A percentile compares a stretch with the other conserved stretches of the same genome.
Evolutionary conservation across 192 early-diverging fungal species (phyloP).

Genomic region (Podochytrium sp.): DNA sequence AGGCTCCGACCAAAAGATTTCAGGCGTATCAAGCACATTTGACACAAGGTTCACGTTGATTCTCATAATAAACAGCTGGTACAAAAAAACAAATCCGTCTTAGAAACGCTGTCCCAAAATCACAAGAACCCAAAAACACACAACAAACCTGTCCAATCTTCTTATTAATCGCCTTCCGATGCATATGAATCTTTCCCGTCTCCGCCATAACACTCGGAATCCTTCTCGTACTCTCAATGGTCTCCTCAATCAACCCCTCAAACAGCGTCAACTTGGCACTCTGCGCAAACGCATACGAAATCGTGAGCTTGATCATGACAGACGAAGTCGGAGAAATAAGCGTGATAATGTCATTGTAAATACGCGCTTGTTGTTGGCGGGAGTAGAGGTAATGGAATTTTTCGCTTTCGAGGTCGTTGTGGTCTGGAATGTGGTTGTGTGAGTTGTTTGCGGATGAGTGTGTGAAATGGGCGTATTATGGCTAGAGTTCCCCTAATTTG

Average conservation of each 20-base stretch:
- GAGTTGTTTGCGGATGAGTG: too few species aligned
- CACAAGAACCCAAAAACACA: background rate
- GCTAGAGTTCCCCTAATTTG: too few species aligned
- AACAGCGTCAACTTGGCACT: slow-evolving; percentile 93
- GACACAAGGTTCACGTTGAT: slow-evolving; percentile 88
- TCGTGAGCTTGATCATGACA: slow-evolving; percentile 89
- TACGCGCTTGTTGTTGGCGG: slow-evolving; percentile 63
- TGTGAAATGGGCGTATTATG: too few species aligned
- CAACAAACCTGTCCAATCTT: slow-evolving; percentile 82
- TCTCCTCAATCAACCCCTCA: slow-evolving; percentile 91
- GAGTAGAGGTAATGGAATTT: slow-evolving; percentile 85
- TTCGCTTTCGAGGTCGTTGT: slow-evolving; percentile 66
- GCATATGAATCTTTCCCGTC: slow-evolving; percentile 80
- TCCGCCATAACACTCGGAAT: slow-evolving; percentile 93
- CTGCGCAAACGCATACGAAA: slow-evolving; percentile 96
- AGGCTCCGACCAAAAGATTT: slow-evolving; percentile 83
- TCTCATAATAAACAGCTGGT: slow-evolving; percentile 51
- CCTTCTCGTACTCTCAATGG: slow-evolving; percentile 85
- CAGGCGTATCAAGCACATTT: slow-evolving; percentile 67
- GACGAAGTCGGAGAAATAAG: slow-evolving; percentile 48
- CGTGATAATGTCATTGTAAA: slow-evolving; percentile 88
- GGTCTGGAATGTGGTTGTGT: slow-evolving; percentile 16
- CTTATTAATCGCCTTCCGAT: slow-evolving; percentile 83
- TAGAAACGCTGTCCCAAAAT: slow-evolving; percentile 56
- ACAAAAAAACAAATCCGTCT: background rate